Conservation (phyloP, 768 basidiomycete species). For the Pisolithus microcarpus region DNA sequence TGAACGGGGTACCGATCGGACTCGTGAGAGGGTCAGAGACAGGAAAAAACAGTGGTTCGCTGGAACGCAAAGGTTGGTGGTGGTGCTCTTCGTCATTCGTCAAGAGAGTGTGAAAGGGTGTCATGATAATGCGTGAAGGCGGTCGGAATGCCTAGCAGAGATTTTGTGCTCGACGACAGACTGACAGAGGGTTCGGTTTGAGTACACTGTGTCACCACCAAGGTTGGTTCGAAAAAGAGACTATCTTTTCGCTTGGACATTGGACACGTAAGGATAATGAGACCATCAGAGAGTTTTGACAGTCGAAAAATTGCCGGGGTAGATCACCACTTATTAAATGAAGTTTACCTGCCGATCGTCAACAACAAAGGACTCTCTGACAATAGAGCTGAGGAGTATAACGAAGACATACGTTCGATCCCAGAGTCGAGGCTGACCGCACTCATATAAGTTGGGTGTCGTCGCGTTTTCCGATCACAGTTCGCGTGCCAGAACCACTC, state of each 20-base stretch:
- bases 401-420: no score
- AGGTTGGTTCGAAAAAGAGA: no score
- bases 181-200: neutral
- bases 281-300: neutral
- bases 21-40: slow-evolving; percentile 10
- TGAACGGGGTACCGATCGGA: slow-evolving; percentile 10
- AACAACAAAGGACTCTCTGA: no score
- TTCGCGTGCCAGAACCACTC: no score
- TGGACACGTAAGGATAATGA: neutral
- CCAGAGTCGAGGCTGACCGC: no score
- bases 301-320: slow-evolving; percentile 3
- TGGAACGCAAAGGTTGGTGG: slow-evolving; percentile 13
- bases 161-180: neutral
- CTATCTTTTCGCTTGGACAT: neutral
- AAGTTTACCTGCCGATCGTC: neutral
- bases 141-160: slow-evolving; percentile 2
- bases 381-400: no score
- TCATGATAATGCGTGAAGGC: slow-evolving; percentile 36
- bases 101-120: slow-evolving; percentile 47
- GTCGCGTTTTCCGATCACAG: no score
- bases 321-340: neutral
- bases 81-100: slow-evolving; percentile 24
- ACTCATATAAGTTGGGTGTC: no score
- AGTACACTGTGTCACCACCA: no score
- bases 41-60: slow-evolving; percentile 15